Evolutionary conservation across 768 basidiomycete species (phyloP).

Genomic region (Leccinellum rugosiceps): DNA sequence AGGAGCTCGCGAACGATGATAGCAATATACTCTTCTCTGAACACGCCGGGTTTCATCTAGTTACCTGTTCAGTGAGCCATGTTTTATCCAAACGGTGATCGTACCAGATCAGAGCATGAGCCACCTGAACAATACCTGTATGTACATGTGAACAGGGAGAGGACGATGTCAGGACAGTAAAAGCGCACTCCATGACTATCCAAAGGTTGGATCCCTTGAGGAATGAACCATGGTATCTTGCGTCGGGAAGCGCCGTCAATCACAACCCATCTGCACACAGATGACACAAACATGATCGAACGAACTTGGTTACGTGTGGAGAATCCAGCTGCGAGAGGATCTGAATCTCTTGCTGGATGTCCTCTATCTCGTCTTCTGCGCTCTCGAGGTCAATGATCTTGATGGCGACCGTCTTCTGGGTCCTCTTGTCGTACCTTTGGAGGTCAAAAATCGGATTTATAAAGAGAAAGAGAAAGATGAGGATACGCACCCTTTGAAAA

Average conservation of each 20-base stretch:
- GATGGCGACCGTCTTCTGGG: constrained; percentile 96
- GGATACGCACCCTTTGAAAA: constrained; percentile 86
- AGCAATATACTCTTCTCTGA: constrained; percentile 98
- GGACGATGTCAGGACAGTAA: not conserved
- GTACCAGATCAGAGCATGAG: constrained; percentile 93
- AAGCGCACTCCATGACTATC: constrained; percentile 95
- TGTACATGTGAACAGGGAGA: constrained; percentile 8
- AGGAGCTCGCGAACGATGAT: constrained; percentile 93
- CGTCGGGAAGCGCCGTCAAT: constrained; percentile 29
- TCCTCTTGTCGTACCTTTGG: constrained; percentile 91
- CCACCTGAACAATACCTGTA: constrained; percentile 94
- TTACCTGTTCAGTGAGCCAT: constrained; percentile 9
- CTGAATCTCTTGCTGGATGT: constrained; percentile 98
- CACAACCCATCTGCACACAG: constrained; percentile 29
- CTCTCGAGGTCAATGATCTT: constrained; percentile 99
- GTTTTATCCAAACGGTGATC: constrained; percentile 23
- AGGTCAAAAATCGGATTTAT: not conserved
- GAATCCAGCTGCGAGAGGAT: constrained; percentile 97
- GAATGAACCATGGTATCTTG: constrained; percentile 92
- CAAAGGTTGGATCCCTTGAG: constrained; percentile 95
- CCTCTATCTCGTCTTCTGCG: constrained; percentile 99
- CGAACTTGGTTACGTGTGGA: constrained; percentile 91
- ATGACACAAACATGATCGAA: constrained; percentile 28
- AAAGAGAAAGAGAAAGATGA: constrained; percentile 9
- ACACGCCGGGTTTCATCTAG: constrained; percentile 98